Evolutionary conservation across 441 rosid species (phyloP), one percentile per base, ranked within the genome.

Genomic region (Populus hybrid): DNA sequence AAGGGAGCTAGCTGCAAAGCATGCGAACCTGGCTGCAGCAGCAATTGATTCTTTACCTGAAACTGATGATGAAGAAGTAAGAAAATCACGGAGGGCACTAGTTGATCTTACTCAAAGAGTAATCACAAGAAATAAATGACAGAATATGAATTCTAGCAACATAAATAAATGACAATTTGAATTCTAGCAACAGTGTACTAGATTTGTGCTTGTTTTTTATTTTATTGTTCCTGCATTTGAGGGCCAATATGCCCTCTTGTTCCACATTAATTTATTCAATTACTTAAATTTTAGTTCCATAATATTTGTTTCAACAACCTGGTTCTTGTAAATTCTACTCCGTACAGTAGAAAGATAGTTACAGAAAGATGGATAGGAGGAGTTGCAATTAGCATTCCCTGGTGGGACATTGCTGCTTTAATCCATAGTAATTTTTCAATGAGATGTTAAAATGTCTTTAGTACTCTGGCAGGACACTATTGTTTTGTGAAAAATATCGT

Each of bases 41-140:
- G 93, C 97, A 4, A 87, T 94, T 6, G 86, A 89, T 79, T 89
- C 94, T 42, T 79, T 96, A 38, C 98, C 98, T 0, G 94, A 86
- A 86, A 93, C 84, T 14, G 78, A 87, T 11, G 87, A 85, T 34
- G 94, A 89, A 50, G 92, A 87, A 21, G 98, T 93, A 72, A 85
- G 77, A 74, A 90, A 75, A 83, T 90, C 97, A 8, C 88, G 98
- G 82, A 89, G 92, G 23, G 98, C 99, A 28, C 92, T 97, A 59
- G 57, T 91, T 38, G 98, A 93, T 78, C 87, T 97, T 73, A 91
- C 98, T 65, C 90, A 87, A 26, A 90, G 87, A 82, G 97, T 93
- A 77, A 86, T 93, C 70, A 85, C 87, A 18, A 91, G 99, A 84
- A 94, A 86, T 79, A 93, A 92, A 85, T 94, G 80, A 87, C 26